These are phyloP conservation scores for Aspergillus latus DNA, from an alignment of 2,329 filamentous ascomycete genomes.

Conservation along the genomic window DNA sequence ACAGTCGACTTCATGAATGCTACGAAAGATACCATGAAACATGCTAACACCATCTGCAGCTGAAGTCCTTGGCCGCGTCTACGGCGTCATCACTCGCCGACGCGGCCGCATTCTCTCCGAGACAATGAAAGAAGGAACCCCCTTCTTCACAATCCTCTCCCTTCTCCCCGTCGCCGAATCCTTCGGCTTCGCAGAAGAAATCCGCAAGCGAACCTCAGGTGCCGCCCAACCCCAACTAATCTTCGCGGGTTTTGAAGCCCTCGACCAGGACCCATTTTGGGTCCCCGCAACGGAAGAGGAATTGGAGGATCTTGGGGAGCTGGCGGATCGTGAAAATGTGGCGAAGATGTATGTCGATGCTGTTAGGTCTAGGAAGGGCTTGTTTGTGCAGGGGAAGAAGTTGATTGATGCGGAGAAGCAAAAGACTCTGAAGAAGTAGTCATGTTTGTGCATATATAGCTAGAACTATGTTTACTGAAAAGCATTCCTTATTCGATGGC, in stretches of 20 bases:
- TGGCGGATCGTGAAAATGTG: constrained; percentile 92
- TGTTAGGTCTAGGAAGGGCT: constrained; percentile 80
- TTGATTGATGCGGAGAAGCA: constrained; percentile 90
- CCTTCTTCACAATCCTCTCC: constrained; percentile 91
- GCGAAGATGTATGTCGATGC: constrained; percentile 94
- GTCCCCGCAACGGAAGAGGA: constrained; percentile 96
- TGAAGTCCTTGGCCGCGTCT: constrained; percentile 92
- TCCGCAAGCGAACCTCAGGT: constrained; percentile 88
- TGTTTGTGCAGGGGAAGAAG: constrained; percentile 75
- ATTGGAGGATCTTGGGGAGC: constrained; percentile 89
- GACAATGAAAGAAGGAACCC: constrained; percentile 88
- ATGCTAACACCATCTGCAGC: constrained; percentile 47
- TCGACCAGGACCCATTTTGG: constrained; percentile 98
- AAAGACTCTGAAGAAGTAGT: constrained; percentile 64
- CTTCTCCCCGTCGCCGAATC: constrained; percentile 89
- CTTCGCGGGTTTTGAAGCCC: constrained; percentile 86
- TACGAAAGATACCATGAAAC: neutral
- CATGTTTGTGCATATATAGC: neutral
- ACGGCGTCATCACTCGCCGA: constrained; percentile 94
- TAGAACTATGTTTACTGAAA: neutral
- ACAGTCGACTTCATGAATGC: too few relatives aligned
- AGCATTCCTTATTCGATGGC: too few relatives aligned
- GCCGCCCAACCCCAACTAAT: constrained; percentile 89
- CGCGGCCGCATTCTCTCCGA: constrained; percentile 87
- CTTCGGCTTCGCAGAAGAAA: constrained; percentile 95